Evolutionary conservation across 2,329 filamentous ascomycete genomes (phyloP), one percentile per base, ranked within the genome.

Genomic region (Beauveria australis): DNA sequence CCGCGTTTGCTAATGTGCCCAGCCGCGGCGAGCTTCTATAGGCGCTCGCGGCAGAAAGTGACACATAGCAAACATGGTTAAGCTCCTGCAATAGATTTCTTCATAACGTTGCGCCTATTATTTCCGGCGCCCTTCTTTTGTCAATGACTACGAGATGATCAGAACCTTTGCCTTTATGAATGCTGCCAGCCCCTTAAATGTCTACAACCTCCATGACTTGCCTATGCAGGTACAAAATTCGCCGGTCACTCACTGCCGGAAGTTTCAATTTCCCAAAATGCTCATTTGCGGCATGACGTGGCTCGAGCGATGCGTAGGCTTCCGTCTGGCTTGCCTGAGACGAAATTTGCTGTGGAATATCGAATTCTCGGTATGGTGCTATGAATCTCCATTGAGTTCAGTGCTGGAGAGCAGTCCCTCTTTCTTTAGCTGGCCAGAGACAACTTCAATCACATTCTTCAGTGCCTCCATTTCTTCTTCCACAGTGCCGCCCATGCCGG

Each of bases 401-500:
- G 9, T 18, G 9, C 51, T 33, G 12, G 33, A 30, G 43, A 54
- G 22, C 9, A 41, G 37, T 5, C 64, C 66, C 1, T 65, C 59
- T 18, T 65, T 57, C 52, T 66, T 64, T 14, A 76, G 68, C 60
- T 65, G 68, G 16, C 64, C 68, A 7, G 73, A 64, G 22, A 92
- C 82, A 52, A 89, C 83, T 62, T 89, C 82, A 37, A 92, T 85
- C 46, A 96, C 85, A 64, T 81, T 82, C 68, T 83, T 85, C 67
- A 97, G 87, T 0, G 89, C 91, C 70, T 93, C 91, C 86, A 97
- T 92, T 76, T 97, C 93, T 78, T 97, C 94, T 70, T 97, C 92
- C 7, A 93, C 85, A 0, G 86, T 89, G 22, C 91, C 89, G 10
- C 91, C 91, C 68, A 92, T 83, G 2, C 87, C 89, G 6, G 87